Evolutionary conservation across 805 yeast genomes (phyloP).

Genomic region (Ogataea parapolymorpha): DNA sequence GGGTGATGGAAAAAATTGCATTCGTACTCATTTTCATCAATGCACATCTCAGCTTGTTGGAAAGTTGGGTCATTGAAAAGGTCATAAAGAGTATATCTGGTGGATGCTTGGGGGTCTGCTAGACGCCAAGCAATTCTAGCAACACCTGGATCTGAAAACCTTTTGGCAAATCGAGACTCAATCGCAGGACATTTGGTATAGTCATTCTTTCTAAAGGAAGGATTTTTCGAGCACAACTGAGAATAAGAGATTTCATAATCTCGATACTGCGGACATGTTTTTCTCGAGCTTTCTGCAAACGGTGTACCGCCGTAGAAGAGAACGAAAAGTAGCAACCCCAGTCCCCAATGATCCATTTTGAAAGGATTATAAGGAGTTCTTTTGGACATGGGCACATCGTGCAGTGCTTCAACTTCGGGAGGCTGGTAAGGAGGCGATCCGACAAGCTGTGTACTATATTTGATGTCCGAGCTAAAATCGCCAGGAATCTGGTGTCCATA

Average conservation of each 20-base stretch:
- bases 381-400: constrained; percentile 36
- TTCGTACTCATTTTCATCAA: constrained; percentile 41
- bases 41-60: constrained; percentile 57
- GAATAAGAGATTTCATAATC: constrained; percentile 47
- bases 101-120: constrained; percentile 56
- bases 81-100: constrained; percentile 57
- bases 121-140: constrained; percentile 78
- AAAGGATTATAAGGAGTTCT: constrained; percentile 54
- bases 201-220: constrained; percentile 47
- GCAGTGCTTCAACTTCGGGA: constrained; percentile 66
- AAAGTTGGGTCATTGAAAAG: constrained; percentile 70
- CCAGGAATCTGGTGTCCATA: constrained; percentile 60
- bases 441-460: constrained; percentile 48
- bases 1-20: constrained; percentile 27
- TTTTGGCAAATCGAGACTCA: constrained; percentile 68
- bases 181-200: constrained; percentile 59
- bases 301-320: constrained; percentile 60
- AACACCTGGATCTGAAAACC: constrained; percentile 56
- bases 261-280: constrained; percentile 49
- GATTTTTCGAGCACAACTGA: constrained; percentile 32
- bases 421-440: constrained; percentile 86
- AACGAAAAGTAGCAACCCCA: constrained; percentile 69
- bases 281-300: constrained; percentile 48
- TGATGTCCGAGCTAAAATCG: neutral
- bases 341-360: constrained; percentile 71